These are phyloP conservation scores for Entamoeba moshkovskii DNA, from an alignment of 208 protist genomes.

Conservation along the genomic window DNA sequence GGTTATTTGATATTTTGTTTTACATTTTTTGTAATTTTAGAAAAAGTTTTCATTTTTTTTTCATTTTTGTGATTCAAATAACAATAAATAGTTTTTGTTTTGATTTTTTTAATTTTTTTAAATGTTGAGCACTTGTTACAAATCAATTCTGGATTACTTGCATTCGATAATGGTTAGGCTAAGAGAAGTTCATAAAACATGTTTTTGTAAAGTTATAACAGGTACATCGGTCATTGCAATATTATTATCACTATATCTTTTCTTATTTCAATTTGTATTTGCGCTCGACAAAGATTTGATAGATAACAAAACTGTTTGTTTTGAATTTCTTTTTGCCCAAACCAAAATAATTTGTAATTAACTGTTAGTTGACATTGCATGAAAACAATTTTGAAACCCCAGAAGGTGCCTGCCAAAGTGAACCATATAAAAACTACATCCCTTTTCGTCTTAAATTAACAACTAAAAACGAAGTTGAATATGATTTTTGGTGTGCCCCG, in stretches of 20 bases:
- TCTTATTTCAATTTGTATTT: neutral
- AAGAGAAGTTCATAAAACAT: no score
- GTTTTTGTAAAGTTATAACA: no score
- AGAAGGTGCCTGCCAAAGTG: neutral
- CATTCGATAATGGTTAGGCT: no score
- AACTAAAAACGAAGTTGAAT: neutral
- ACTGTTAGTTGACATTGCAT: neutral
- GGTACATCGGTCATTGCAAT: neutral
- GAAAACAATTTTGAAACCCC: neutral
- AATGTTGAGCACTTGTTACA: no score
- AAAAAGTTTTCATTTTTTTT: no score
- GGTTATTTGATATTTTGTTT: no score
- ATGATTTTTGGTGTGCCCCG: neutral
- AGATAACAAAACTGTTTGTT: neutral
- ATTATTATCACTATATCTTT: neutral
- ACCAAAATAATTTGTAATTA: neutral
- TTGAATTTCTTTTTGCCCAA: neutral
- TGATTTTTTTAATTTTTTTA: no score
- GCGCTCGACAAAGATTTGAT: neutral
- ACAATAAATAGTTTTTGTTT: no score
- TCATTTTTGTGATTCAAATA: no score
- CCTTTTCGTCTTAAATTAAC: neutral
- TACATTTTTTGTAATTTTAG: no score
- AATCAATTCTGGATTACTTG: no score
- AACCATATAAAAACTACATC: neutral